Percentiles rank a stretch among this genome's conserved stretches.
phyloP scores from a whole-genome alignment of 345 rosid genomes.

The Populus euphratica region DNA sequence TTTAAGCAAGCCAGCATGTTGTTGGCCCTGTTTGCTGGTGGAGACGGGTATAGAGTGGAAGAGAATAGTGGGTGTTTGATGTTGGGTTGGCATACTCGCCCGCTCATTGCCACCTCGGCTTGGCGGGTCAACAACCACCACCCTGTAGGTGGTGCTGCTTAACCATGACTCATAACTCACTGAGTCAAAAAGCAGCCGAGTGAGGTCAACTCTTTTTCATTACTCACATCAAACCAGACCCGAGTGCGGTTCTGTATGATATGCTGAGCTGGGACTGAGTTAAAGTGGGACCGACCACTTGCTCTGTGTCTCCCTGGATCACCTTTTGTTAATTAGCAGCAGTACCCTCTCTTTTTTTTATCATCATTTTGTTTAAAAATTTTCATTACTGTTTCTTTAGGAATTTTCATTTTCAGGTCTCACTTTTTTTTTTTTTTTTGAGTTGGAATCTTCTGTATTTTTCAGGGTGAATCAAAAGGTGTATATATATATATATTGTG shows the following conservation, averaged over 20 bases:
- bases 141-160: background rate
- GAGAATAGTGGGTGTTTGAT: constrained; percentile 67
- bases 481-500: background rate
- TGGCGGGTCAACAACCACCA: constrained; percentile 34
- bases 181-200: background rate
- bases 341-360: no score
- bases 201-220: background rate
- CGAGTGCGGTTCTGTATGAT: background rate
- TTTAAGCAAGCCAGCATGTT: constrained; percentile 80
- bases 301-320: background rate
- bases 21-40: constrained; percentile 62
- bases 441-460: background rate
- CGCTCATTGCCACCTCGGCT: constrained; percentile 72
- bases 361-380: background rate
- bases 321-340: background rate
- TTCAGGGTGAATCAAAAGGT: constrained; percentile 1
- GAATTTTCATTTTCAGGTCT: background rate
- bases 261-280: constrained; percentile 7
- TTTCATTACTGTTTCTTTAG: background rate
- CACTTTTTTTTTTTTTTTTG: background rate
- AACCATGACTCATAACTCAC: background rate
- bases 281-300: background rate
- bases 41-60: constrained; percentile 77
- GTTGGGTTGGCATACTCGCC: constrained; percentile 85
- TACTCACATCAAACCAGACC: background rate